These are phyloP conservation scores for Tulasnella calospora DNA, from an alignment of 768 basidiomycete species.

Conservation along the genomic window DNA sequence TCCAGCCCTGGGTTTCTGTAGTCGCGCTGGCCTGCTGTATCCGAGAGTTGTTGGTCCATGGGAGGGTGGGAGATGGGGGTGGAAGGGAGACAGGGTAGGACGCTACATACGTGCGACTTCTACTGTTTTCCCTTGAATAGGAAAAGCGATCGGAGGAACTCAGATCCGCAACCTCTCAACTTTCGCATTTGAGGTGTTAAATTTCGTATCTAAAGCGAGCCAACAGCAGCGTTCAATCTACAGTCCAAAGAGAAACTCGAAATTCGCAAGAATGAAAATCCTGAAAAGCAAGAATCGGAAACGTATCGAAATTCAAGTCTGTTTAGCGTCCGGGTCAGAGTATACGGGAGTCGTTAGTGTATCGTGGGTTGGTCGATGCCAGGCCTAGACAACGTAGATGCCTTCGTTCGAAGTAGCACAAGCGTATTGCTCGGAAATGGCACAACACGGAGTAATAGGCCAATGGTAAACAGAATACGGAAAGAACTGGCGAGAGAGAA, in stretches of 20 bases:
- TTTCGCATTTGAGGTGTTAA: not conserved
- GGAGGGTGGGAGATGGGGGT: not conserved
- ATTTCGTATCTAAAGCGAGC: not conserved
- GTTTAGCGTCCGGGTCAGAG: not conserved
- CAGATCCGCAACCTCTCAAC: not conserved
- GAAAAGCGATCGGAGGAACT: not conserved
- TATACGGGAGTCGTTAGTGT: not conserved
- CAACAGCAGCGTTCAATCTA: not conserved
- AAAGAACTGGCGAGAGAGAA: not conserved
- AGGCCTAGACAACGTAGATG: not conserved
- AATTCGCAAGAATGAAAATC: not conserved
- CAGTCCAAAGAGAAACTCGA: not conserved
- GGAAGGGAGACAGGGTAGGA: not conserved
- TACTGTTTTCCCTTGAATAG: not conserved
- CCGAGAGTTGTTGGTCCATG: slow-evolving; percentile 2
- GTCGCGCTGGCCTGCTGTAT: not conserved
- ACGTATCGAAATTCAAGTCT: not conserved
- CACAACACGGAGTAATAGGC: not conserved
- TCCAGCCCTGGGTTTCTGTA: not conserved
- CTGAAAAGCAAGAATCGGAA: not conserved
- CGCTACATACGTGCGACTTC: not conserved
- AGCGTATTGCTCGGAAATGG: not conserved
- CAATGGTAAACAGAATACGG: not conserved
- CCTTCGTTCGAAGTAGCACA: not conserved
- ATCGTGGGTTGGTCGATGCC: not conserved